A percentile compares a stretch with the other conserved stretches of the same genome.
These are phyloP conservation scores for Alternaria sp. DNA, from an alignment of 2,329 filamentous ascomycete species.

Conservation along the genomic window DNA sequence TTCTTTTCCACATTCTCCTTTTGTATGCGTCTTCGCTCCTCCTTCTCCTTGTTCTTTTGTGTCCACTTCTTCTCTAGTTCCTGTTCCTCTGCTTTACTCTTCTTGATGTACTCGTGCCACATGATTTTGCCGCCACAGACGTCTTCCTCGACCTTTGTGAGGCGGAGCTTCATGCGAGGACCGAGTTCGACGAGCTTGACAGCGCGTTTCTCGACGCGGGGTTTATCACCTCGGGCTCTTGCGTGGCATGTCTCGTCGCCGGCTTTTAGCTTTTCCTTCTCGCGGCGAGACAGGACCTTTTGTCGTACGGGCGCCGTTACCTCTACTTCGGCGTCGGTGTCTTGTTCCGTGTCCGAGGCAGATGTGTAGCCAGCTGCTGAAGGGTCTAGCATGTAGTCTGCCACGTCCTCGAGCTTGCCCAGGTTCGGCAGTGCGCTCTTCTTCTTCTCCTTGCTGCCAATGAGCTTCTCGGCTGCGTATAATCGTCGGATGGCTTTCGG, in stretches of 20 bases:
- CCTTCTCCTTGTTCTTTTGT: conserved; percentile 79
- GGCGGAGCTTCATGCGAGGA: conserved; percentile 83
- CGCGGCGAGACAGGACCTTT: conserved; percentile 67
- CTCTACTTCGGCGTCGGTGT: conserved; percentile 96
- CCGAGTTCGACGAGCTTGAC: conserved; percentile 94
- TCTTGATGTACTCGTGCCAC: conserved; percentile 97
- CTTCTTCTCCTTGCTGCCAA: conserved; percentile 65
- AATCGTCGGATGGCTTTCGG: conserved; percentile 84
- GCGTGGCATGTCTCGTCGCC: conserved; percentile 52
- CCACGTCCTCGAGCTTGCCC: conserved; percentile 88
- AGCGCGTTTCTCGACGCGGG: conserved; percentile 78
- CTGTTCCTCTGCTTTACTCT: conserved; percentile 78
- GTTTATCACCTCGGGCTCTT: conserved; percentile 51
- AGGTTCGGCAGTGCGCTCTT: conserved; percentile 81
- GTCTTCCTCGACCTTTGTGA: conserved; percentile 97
- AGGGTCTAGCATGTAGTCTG: conserved; percentile 89
- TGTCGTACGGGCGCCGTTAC: conserved; percentile 69
- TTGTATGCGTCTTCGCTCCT: conserved; percentile 80
- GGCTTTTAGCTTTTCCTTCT: conserved; percentile 55
- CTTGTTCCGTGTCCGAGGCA: conserved; percentile 89
- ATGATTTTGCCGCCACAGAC: conserved; percentile 88
- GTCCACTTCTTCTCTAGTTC: conserved; percentile 86
- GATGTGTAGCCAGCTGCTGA: conserved; percentile 84
- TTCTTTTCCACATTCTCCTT: conserved; percentile 92
- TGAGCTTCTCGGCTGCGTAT: conserved; percentile 82